phyloP scores from a whole-genome alignment of 306 rosid species.

The Glycine latifolia region DNA sequence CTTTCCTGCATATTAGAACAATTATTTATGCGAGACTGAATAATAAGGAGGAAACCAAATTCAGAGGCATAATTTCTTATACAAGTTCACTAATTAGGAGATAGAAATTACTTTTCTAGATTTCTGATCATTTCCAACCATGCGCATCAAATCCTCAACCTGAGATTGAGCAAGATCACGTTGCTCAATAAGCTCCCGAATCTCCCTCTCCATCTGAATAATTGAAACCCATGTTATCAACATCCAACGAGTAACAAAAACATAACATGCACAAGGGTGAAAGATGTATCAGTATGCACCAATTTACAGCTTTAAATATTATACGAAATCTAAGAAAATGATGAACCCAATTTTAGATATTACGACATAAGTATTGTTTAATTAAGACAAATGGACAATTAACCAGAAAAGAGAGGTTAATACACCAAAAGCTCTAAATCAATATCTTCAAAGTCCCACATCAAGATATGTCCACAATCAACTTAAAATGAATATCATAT shows the following conservation, averaged over 20 bases:
- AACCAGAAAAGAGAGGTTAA: neutral
- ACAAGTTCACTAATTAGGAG: constrained; percentile 24
- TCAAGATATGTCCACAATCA: constrained; percentile 21
- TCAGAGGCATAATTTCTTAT: constrained; percentile 3
- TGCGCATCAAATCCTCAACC: constrained; percentile 71
- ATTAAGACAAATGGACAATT: neutral
- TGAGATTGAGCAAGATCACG: constrained; percentile 89
- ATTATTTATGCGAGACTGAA: constrained; percentile 48
- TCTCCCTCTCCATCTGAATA: constrained; percentile 83
- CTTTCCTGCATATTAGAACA: constrained; percentile 49
- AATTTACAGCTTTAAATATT: constrained; percentile 11
- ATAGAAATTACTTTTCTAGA: constrained; percentile 56
- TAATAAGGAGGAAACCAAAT: constrained; percentile 27
- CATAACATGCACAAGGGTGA: constrained; percentile 13
- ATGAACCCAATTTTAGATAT: neutral
- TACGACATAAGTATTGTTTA: constrained; percentile 8
- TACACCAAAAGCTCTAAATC: neutral
- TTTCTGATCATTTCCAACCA: constrained; percentile 66
- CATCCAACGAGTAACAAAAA: constrained; percentile 23
- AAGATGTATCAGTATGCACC: constrained; percentile 20
- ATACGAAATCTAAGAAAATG: neutral
- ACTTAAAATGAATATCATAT: constrained; percentile 21
- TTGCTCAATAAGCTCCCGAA: constrained; percentile 78
- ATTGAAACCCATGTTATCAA: constrained; percentile 28
- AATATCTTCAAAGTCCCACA: constrained; percentile 8